phyloP scores from a whole-genome alignment of 164 flowering plant species.

The Chloranthus sessilifolius region DNA sequence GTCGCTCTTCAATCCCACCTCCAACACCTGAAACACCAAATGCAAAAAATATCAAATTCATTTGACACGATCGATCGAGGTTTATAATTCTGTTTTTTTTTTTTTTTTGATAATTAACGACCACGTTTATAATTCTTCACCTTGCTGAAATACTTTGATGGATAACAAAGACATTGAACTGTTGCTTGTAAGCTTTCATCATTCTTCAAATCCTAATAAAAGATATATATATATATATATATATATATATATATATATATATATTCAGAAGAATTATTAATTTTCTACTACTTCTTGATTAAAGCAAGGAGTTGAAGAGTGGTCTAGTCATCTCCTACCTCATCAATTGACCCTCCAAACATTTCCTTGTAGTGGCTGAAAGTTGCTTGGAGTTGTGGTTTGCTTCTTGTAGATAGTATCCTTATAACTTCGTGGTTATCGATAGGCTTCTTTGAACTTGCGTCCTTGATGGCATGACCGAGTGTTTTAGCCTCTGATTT shows the following conservation, averaged over 20 bases:
- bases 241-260: too few relatives aligned
- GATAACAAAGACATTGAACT: slow-evolving; percentile 46
- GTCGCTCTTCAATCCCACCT: slow-evolving; percentile 25
- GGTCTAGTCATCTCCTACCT: slow-evolving; percentile 26
- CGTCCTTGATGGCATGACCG: slow-evolving; percentile 20
- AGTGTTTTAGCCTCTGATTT: slow-evolving; percentile 58
- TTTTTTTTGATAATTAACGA: too few relatives aligned
- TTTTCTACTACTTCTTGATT: too few relatives aligned
- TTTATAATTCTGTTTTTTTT: too few relatives aligned
- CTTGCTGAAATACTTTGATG: slow-evolving; percentile 52
- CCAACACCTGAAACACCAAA: slow-evolving; percentile 43
- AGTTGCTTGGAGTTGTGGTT: slow-evolving; percentile 63
- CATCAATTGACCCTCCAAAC: slow-evolving; percentile 30
- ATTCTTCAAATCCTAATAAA: slow-evolving; percentile 45
- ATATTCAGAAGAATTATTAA: too few relatives aligned
- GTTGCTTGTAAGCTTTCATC: slow-evolving; percentile 30
- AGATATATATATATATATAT: too few relatives aligned
- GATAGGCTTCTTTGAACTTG: slow-evolving; percentile 26
- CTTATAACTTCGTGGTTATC: slow-evolving; percentile 61
- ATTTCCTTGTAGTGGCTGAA: slow-evolving; percentile 51
- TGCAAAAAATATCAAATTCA: too few relatives aligned
- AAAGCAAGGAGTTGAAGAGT: too few relatives aligned
- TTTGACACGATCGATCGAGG: too few relatives aligned
- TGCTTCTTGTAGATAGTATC: slow-evolving; percentile 65
- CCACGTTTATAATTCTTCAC: too few relatives aligned